Conservation (phyloP, 2,329 filamentous ascomycete species). For the Colletotrichum plurivorum region DNA sequence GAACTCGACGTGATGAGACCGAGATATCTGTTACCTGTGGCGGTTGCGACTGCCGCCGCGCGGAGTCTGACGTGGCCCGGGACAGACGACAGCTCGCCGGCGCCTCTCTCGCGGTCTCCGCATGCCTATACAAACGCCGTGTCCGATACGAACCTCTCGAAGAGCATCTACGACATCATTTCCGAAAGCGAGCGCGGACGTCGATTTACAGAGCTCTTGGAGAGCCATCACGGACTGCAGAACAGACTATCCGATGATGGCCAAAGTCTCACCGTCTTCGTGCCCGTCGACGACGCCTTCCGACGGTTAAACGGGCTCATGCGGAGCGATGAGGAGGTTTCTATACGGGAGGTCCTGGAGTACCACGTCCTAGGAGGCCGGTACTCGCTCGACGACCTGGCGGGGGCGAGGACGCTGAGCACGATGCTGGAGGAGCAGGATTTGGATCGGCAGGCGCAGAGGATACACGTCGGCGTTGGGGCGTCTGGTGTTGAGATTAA, state of each 20-base stretch:
- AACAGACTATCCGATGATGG: not conserved
- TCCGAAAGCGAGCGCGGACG: not conserved
- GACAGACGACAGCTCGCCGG: too few relatives aligned
- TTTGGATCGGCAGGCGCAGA: conserved; percentile 16
- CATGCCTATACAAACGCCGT: too few relatives aligned
- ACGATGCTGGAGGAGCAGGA: conserved; percentile 5
- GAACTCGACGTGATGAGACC: conserved; percentile 15
- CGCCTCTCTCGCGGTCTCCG: too few relatives aligned
- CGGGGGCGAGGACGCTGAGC: not conserved
- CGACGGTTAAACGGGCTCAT: not conserved
- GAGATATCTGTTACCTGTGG: conserved; percentile 1
- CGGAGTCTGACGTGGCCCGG: conserved; percentile 1
- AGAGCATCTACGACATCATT: conserved; percentile 6
- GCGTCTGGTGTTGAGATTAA: not conserved
- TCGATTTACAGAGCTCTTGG: conserved; percentile 13
- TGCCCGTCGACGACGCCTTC: conserved; percentile 27
- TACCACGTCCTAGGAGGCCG: conserved; percentile 24
- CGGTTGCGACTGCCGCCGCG: conserved; percentile 2
- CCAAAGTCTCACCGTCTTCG: not conserved
- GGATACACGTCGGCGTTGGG: not conserved
- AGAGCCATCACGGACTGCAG: not conserved
- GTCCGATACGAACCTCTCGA: not conserved
- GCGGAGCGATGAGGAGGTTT: not conserved
- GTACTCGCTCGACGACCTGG: not conserved
- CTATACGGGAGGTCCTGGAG: conserved; percentile 59